A percentile compares a stretch with the other conserved stretches of the same genome.
These are phyloP conservation scores for Claviceps humidiphila DNA, from an alignment of 2,329 filamentous ascomycete genomes.

Conservation along the genomic window DNA sequence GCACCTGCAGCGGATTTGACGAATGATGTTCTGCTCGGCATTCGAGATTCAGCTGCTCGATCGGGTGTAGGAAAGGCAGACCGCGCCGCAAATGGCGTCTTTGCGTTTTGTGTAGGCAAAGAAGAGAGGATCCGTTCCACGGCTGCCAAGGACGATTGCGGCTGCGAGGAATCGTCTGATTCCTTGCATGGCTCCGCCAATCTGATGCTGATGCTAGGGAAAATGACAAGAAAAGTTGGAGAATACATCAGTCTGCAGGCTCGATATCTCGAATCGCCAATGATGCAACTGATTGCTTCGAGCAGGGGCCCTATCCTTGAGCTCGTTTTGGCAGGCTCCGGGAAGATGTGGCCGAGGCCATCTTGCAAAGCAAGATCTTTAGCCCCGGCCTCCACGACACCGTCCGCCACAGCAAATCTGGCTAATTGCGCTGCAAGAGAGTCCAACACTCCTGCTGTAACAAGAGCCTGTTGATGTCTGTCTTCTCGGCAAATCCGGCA, in stretches of 20 bases:
- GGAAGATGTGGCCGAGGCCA: slow-evolving; percentile 43
- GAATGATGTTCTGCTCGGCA: slow-evolving; percentile 15
- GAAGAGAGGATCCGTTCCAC: slow-evolving; percentile 54
- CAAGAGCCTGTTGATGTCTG: slow-evolving; percentile 55
- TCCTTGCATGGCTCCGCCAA: slow-evolving; percentile 32
- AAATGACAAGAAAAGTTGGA: slow-evolving; percentile 54
- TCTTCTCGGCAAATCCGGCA: slow-evolving; percentile 53
- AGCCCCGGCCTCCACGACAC: slow-evolving; percentile 54
- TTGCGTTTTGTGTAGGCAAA: slow-evolving; percentile 29
- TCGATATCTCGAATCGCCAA: slow-evolving; percentile 67
- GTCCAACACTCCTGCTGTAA: slow-evolving; percentile 63
- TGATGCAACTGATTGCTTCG: slow-evolving; percentile 62
- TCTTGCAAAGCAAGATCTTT: slow-evolving; percentile 41
- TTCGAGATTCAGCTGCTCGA: slow-evolving; percentile 15
- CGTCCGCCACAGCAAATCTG: slow-evolving; percentile 53
- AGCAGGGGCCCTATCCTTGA: slow-evolving; percentile 56
- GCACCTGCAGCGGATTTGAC: slow-evolving; percentile 12
- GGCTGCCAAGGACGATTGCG: slow-evolving; percentile 24
- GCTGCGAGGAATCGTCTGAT: slow-evolving; percentile 26
- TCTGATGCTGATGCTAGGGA: slow-evolving; percentile 45
- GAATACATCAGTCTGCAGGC: slow-evolving; percentile 59
- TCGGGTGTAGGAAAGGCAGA: slow-evolving; percentile 13
- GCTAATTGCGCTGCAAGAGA: slow-evolving; percentile 62
- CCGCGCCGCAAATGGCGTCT: slow-evolving; percentile 13
- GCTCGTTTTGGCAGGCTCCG: slow-evolving; percentile 43